Base-by-base conservation (phyloP, 202 grass and related monocot species). In the Tripidium arundinaceum region DNA sequence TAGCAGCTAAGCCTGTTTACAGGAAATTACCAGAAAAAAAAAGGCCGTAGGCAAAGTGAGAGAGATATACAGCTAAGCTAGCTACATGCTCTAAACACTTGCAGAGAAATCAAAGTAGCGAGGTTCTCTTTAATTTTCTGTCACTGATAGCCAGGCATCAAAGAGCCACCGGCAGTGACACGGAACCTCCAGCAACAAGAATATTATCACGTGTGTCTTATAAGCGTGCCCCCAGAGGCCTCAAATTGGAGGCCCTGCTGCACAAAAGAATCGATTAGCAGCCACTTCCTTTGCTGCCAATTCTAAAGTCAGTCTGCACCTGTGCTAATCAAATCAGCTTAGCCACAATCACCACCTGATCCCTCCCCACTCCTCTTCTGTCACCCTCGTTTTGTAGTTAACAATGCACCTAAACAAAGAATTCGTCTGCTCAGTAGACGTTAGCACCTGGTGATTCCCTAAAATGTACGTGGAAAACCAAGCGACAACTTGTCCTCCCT, bases 241-340 rank as follows among this genome's bases (percentile, higher is more conserved):
- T 89, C 87, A 85, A 92, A 89, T 89, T 89, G 80, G 81, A 87
- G 87, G 87, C 87, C 60, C 66, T 70, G 77, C 24, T 70, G 83
- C 84, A 89, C 87, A 89, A 87, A 84, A 86, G 74, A 92, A 92
- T 92, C 24, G 69, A 89, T 86, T 92, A 87, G 79, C 76, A 85
- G 75, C 78, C 74, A 50, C 69, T 74, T 22, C 83, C 15, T 79
- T 57, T 65, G 61, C 40, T 72, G 68, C 45, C 41, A 58, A 65
- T 89, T 50, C 72, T 89, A 82, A 89, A 75, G 79, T 83, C 79
- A 70, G 83, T 79, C 83, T 79, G 74, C 83, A 58, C 31, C n/a
- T n/a, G n/a, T n/a, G n/a, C n/a, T n/a, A n/a, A n/a, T n/a, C n/a
- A n/a, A n/a, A n/a, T n/a, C n/a, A n/a, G n/a, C n/a, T n/a, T n/a